These are phyloP conservation scores for Pleurotus djamor DNA, from an alignment of 768 basidiomycete species.

Conservation along the genomic window DNA sequence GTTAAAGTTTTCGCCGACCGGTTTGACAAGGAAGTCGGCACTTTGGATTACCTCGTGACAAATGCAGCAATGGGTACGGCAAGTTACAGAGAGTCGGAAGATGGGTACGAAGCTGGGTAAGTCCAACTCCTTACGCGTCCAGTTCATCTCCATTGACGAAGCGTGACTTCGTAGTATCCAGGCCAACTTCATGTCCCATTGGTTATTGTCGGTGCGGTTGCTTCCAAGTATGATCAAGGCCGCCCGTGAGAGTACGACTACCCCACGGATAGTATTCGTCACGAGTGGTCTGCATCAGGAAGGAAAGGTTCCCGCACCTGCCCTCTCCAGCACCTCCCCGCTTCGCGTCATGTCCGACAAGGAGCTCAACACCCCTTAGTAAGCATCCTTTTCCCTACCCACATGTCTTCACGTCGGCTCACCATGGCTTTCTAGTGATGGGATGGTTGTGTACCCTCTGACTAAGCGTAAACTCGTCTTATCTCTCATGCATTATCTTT, in stretches of 20 bases:
- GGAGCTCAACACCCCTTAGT: conserved; percentile 20
- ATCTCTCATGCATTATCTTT: not conserved
- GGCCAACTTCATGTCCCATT: conserved; percentile 40
- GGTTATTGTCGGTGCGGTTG: conserved; percentile 36
- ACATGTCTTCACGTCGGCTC: not conserved
- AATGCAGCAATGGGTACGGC: conserved; percentile 29
- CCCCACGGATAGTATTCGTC: conserved; percentile 38
- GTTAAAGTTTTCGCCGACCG: conserved; percentile 34
- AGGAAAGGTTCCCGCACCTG: conserved; percentile 17
- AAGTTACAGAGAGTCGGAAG: conserved; percentile 22
- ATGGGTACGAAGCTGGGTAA: conserved; percentile 48
- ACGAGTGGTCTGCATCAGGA: conserved; percentile 39
- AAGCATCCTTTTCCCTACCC: not conserved
- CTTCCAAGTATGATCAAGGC: conserved; percentile 41
- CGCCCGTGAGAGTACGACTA: conserved; percentile 16
- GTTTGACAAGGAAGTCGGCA: conserved; percentile 25
- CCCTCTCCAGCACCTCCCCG: conserved; percentile 24
- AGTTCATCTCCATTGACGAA: not conserved
- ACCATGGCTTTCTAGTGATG: conserved; percentile 7
- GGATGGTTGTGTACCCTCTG: conserved; percentile 22
- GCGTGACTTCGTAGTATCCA: conserved; percentile 32
- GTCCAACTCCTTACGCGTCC: conserved; percentile 6
- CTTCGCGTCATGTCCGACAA: conserved; percentile 26
- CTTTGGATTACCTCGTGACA: conserved; percentile 42
- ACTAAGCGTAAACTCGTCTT: conserved; percentile 28